Evolutionary conservation across 805 yeast species (phyloP).

Genomic region (Pichia thaimueangensis): DNA sequence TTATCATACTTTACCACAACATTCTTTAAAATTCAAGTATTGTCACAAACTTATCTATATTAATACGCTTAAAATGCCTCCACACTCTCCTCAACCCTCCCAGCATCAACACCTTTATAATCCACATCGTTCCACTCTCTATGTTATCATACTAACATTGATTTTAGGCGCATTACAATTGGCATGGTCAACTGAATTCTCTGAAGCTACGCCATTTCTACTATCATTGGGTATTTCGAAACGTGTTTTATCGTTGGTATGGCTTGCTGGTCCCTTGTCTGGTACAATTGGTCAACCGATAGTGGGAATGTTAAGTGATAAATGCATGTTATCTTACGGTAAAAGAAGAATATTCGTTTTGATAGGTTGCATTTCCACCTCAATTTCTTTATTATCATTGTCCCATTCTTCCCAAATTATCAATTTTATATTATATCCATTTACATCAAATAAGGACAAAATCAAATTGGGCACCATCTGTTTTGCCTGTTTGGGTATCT

Average conservation of each 20-base stretch:
- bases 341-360: slow-evolving; percentile 52
- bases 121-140: slow-evolving; percentile 38
- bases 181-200: slow-evolving; percentile 62
- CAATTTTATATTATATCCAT: slow-evolving; percentile 24
- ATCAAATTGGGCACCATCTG: slow-evolving; percentile 35
- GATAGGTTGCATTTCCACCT: slow-evolving; percentile 46
- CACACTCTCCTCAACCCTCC: no score
- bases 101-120: slow-evolving; percentile 23
- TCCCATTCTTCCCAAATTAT: slow-evolving; percentile 41
- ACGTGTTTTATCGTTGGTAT: slow-evolving; percentile 46
- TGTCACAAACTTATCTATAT: no score
- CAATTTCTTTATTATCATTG: slow-evolving; percentile 37
- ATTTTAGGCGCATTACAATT: slow-evolving; percentile 54
- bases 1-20: no score
- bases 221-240: slow-evolving; percentile 59
- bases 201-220: slow-evolving; percentile 56
- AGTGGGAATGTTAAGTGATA: slow-evolving; percentile 53
- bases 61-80: no score
- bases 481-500: slow-evolving; percentile 48
- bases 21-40: no score
- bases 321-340: slow-evolving; percentile 39
- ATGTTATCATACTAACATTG: slow-evolving; percentile 40
- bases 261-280: slow-evolving; percentile 64
- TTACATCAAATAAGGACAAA: slow-evolving; percentile 13
- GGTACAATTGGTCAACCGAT: slow-evolving; percentile 62